phyloP scores from a whole-genome alignment of 805 yeast genomes.

The Ascoidea asiatica region DNA sequence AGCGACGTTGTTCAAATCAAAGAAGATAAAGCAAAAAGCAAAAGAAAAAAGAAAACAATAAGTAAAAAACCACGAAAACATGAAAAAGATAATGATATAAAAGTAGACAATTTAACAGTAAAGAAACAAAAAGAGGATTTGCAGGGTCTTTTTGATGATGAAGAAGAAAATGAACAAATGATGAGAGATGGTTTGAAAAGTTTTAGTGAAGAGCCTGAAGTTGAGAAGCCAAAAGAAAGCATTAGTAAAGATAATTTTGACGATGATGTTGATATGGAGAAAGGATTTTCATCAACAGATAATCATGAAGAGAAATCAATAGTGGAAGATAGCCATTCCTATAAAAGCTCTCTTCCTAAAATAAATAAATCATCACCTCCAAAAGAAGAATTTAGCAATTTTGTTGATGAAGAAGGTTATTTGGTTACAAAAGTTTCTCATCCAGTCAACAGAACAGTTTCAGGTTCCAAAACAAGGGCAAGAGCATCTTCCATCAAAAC shows the following conservation, averaged over 20 bases:
- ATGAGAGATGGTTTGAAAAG: background rate
- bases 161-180: constrained; percentile 10
- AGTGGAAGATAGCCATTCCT: background rate
- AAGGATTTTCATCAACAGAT: background rate
- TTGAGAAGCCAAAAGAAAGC: background rate
- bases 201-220: constrained; percentile 2
- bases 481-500: constrained; percentile 6
- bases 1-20: no score
- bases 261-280: background rate
- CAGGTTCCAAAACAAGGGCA: constrained; percentile 12
- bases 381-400: constrained; percentile 8
- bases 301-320: background rate
- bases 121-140: constrained; percentile 14
- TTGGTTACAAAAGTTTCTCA: constrained; percentile 21
- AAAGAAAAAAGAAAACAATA: constrained; percentile 1
- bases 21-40: background rate
- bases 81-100: constrained; percentile 1
- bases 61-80: constrained; percentile 9
- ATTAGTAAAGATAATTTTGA: background rate
- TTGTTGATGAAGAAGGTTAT: constrained; percentile 39
- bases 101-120: constrained; percentile 7
- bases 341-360: background rate
- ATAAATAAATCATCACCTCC: background rate
- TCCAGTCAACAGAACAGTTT: constrained; percentile 4
- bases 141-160: constrained; percentile 23